Evolutionary conservation across 2,329 filamentous ascomycete species (phyloP), one percentile per base, ranked within the genome.

Genomic region (Beauveria pseudobassiana): DNA sequence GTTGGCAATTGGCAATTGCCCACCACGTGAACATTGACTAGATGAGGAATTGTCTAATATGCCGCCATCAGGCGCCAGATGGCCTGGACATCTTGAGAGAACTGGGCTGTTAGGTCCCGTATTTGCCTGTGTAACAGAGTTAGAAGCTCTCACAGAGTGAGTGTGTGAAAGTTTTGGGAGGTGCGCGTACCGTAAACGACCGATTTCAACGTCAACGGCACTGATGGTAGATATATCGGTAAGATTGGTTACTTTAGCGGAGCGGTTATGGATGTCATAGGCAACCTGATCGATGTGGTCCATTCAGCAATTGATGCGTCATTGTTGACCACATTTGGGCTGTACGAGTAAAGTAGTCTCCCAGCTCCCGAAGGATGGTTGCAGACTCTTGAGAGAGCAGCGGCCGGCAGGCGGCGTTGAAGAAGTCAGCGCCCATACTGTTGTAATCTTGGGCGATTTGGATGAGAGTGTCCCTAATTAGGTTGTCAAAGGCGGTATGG

Each of bases 301-400:
- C 73, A 48, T 69, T 64, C 4, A 73, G 64, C n/a, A 76, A 65
- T 42, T 64, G 67, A n/a, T 73, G 69, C 40, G 73, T 73, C 55
- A 76, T 64, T 24, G 64, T 65, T n/a, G 69, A 67, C 70, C 69
- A 74, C 61, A 75, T 65, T 43, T 68, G 60, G 24, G 74, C 72
- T n/a, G 71, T 73, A 28, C 70, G 71, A 34, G 68, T 66, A 26
- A 75, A 63, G 62, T 75, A 76, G 26, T 75, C 73, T 38, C 74
- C 74, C 62, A 75, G 69, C 40, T 75, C 72, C 38, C 65, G 65
- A 48, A 74, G 68, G 56, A 75, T 61, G 46, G 70, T 72, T 16
- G 68, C 66, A 16, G 68, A 64, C 49, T 67, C 63, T 14, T 52
- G 50, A 18, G 61, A 24, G 55, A 55, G 38, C 20, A 49, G 26